Evolutionary conservation across 2,329 filamentous ascomycete species (phyloP).

Genomic region (Elsinoe batatas): DNA sequence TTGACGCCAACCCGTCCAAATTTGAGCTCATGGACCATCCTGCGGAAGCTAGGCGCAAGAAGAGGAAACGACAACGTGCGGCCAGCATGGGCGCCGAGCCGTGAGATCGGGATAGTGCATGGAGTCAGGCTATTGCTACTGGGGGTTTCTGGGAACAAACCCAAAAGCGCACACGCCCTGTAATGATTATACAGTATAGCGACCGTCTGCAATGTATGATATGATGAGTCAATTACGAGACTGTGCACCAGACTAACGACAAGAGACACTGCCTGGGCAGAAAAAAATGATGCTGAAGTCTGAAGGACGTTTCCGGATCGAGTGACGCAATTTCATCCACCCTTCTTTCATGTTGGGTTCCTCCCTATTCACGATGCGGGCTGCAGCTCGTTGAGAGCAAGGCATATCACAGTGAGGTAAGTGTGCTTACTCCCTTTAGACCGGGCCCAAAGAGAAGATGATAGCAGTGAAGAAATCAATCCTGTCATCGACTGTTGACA

Average conservation of each 20-base stretch:
- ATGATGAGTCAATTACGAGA: not conserved
- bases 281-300: not conserved
- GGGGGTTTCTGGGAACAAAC: not conserved
- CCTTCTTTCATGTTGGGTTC: not conserved
- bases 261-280: conserved; percentile 3
- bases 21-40: not conserved
- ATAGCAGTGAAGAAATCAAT: not conserved
- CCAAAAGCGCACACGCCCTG: not conserved
- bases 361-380: too few species aligned
- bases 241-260: not conserved
- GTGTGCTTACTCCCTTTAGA: not conserved
- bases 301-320: not conserved
- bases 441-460: not conserved
- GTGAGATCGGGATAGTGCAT: not conserved
- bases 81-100: conserved; percentile 11
- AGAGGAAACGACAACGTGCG: conserved; percentile 8
- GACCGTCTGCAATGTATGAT: not conserved
- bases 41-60: conserved; percentile 9
- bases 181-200: not conserved
- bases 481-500: not conserved
- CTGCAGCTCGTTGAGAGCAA: too few species aligned
- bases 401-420: not conserved
- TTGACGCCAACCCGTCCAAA: conserved; percentile 28
- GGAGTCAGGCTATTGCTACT: not conserved
- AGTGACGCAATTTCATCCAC: conserved; percentile 2